Conservation (phyloP, 2,329 filamentous ascomycete species). For the Aspergillus tubingensis region DNA sequence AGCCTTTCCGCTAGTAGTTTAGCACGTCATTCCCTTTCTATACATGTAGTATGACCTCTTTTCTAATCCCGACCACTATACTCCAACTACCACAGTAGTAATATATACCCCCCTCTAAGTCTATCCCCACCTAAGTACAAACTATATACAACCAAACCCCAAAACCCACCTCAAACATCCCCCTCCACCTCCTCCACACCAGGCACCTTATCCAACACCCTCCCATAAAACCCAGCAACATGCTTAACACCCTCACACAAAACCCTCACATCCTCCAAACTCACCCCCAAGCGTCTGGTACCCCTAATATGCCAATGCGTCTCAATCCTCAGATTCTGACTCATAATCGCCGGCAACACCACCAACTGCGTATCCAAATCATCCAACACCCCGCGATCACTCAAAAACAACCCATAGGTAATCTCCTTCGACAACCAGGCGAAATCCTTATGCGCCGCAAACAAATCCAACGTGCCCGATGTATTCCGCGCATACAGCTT, state of each 20-base stretch:
- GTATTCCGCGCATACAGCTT: constrained; percentile 58
- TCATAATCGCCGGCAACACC: constrained; percentile 48
- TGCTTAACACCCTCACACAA: constrained; percentile 35
- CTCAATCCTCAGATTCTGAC: constrained; percentile 45
- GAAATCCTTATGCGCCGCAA: constrained; percentile 52
- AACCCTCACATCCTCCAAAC: constrained; percentile 44
- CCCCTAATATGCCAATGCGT: constrained; percentile 51
- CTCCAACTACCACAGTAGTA: neutral
- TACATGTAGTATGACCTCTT: too few species aligned
- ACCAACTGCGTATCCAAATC: constrained; percentile 49
- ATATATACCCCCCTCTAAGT: too few species aligned
- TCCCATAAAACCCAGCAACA: constrained; percentile 32
- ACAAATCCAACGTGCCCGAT: constrained; percentile 33
- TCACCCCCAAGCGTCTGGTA: constrained; percentile 42
- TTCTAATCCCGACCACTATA: neutral
- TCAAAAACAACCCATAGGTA: constrained; percentile 62
- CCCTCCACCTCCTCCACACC: constrained; percentile 35
- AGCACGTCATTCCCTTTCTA: too few species aligned
- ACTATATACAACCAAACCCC: neutral
- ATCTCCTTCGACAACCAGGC: constrained; percentile 72
- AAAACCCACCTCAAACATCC: constrained; percentile 26
- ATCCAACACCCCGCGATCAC: constrained; percentile 44
- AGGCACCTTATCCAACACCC: constrained; percentile 33
- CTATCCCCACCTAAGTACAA: neutral
- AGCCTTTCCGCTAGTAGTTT: too few species aligned